Evolutionary conservation across 495 filamentous ascomycete genomes (phyloP).

Genomic region (Durotheca rogersii): DNA sequence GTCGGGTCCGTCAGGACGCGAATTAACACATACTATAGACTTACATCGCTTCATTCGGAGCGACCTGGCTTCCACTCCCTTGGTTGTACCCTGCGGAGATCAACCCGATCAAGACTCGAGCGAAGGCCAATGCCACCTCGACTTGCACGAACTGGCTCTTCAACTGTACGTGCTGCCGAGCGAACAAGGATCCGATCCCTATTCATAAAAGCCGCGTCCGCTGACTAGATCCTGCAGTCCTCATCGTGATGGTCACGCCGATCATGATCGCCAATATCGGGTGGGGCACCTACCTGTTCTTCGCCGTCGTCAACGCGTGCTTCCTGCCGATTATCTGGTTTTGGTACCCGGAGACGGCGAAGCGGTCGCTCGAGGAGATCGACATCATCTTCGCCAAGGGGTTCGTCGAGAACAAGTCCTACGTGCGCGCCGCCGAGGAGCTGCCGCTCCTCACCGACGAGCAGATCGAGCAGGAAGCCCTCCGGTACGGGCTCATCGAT

Average conservation of each 20-base stretch:
- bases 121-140: constrained; percentile 72
- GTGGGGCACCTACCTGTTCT: constrained; percentile 82
- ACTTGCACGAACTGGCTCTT: constrained; percentile 80
- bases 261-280: constrained; percentile 66
- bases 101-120: constrained; percentile 72
- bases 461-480: constrained; percentile 63
- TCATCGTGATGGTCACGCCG: constrained; percentile 79
- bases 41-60: constrained; percentile 56
- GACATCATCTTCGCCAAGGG: constrained; percentile 70
- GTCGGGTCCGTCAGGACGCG: too few species aligned
- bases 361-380: constrained; percentile 74
- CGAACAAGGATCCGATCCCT: neutral
- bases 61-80: constrained; percentile 64
- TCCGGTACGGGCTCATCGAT: constrained; percentile 59
- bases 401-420: constrained; percentile 69
- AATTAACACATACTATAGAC: constrained; percentile 22
- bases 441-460: constrained; percentile 64
- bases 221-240: constrained; percentile 13
- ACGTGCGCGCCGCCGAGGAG: constrained; percentile 68
- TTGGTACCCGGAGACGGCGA: constrained; percentile 73
- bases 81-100: constrained; percentile 55
- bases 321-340: constrained; percentile 76
- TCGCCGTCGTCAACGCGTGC: constrained; percentile 65
- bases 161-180: constrained; percentile 53
- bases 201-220: neutral